These are phyloP conservation scores for Pestalotiopsis fici DNA, from an alignment of 2,329 filamentous ascomycete species.

Conservation along the genomic window DNA sequence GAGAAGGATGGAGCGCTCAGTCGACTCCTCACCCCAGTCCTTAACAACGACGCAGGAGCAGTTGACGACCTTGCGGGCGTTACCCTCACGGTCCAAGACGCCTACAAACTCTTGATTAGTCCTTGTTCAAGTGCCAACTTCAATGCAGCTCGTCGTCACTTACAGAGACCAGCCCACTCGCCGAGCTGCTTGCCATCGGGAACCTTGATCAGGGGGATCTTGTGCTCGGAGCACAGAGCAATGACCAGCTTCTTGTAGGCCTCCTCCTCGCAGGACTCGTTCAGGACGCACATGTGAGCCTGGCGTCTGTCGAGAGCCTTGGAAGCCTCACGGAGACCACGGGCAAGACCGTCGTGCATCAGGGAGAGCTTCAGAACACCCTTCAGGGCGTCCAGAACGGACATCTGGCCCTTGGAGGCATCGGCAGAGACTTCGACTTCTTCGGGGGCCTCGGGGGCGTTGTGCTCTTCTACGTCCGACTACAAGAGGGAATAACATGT, in stretches of 20 bases:
- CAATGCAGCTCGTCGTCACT: slow-evolving; percentile 43
- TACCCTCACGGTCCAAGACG: slow-evolving; percentile 98
- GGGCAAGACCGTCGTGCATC: slow-evolving; percentile 99
- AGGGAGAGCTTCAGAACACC: slow-evolving; percentile 97
- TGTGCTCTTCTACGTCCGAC: slow-evolving; percentile 99
- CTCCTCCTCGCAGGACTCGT: slow-evolving; percentile 99
- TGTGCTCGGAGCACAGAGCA: slow-evolving; percentile 98
- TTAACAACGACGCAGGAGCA: slow-evolving; percentile 99
- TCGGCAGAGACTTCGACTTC: slow-evolving; percentile 97
- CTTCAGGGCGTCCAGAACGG: slow-evolving; percentile 97
- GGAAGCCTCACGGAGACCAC: slow-evolving; percentile 95
- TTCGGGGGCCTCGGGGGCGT: slow-evolving; percentile 76
- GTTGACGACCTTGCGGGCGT: slow-evolving; percentile 99
- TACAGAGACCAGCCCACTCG: slow-evolving; percentile 99
- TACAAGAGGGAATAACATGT: slow-evolving; percentile 36
- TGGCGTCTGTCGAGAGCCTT: slow-evolving; percentile 98
- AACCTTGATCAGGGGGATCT: slow-evolving; percentile 99
- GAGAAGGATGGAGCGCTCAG: slow-evolving; percentile 97
- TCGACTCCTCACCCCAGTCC: slow-evolving; percentile 99
- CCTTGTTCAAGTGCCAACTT: background rate
- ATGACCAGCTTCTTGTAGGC: slow-evolving; percentile 99
- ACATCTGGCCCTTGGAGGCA: slow-evolving; percentile 90
- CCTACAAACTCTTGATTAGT: slow-evolving; percentile 55
- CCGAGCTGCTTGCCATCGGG: slow-evolving; percentile 99
- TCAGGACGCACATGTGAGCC: slow-evolving; percentile 99